phyloP scores from a whole-genome alignment of 805 yeast species.

The Wickerhamiella azymoides region DNA sequence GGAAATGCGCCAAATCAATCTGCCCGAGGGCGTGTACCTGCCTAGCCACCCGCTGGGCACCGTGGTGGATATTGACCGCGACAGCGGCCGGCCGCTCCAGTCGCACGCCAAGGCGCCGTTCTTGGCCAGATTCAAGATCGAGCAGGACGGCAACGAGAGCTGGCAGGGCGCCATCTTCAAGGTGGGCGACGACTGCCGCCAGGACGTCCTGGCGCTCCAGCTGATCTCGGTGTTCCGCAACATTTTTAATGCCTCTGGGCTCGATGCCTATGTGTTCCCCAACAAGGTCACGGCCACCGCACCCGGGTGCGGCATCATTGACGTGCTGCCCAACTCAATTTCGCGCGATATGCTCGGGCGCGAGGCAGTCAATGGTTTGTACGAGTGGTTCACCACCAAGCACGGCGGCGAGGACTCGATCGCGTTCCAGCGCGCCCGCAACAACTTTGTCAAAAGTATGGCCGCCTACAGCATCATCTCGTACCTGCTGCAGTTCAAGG shows the following conservation, averaged over 20 bases:
- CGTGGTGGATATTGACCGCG: slow-evolving; percentile 82
- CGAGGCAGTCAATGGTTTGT: slow-evolving; percentile 94
- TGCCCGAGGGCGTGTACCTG: slow-evolving; percentile 72
- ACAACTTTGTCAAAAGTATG: slow-evolving; percentile 80
- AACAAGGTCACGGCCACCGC: slow-evolving; percentile 96
- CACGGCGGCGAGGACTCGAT: slow-evolving; percentile 89
- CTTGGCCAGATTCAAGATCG: slow-evolving; percentile 86
- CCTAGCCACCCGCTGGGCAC: slow-evolving; percentile 96
- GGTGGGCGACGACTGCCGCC: slow-evolving; percentile 98
- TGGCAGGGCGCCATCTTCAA: slow-evolving; percentile 97
- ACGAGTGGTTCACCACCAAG: slow-evolving; percentile 80
- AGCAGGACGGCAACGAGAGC: slow-evolving; percentile 41
- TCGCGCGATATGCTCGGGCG: slow-evolving; percentile 98
- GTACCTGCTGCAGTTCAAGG: slow-evolving; percentile 82
- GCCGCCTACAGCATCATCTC: slow-evolving; percentile 90
- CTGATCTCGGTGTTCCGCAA: slow-evolving; percentile 81
- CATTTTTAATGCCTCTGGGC: slow-evolving; percentile 76
- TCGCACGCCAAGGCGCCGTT: slow-evolving; percentile 98
- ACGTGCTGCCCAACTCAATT: slow-evolving; percentile 86
- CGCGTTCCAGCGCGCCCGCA: slow-evolving; percentile 82
- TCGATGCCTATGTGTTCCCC: slow-evolving; percentile 86
- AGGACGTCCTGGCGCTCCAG: slow-evolving; percentile 88
- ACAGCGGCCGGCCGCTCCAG: slow-evolving; percentile 87
- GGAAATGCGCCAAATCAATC: slow-evolving; percentile 69
- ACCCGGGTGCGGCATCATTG: slow-evolving; percentile 98